These are phyloP conservation scores for Aspergillus thermomutatus DNA, from an alignment of 2,329 filamentous ascomycete genomes.

Conservation along the genomic window DNA sequence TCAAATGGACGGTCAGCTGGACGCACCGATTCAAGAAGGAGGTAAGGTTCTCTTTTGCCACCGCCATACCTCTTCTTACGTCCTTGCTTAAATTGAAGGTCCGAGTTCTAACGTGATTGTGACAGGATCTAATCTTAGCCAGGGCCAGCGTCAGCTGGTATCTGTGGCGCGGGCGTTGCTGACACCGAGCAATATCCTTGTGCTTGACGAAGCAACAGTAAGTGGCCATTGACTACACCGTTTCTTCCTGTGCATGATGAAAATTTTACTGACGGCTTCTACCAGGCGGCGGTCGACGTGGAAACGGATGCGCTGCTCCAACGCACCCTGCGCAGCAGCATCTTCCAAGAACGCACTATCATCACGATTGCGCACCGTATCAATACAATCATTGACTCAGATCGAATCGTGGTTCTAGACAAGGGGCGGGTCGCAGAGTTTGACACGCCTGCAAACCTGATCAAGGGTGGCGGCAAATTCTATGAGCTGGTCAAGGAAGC, in stretches of 20 bases:
- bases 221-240: slow-evolving; percentile 13
- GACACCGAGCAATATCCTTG: slow-evolving; percentile 93
- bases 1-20: slow-evolving; percentile 82
- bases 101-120: slow-evolving; percentile 11
- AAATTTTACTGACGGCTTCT: slow-evolving; percentile 15
- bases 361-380: slow-evolving; percentile 98
- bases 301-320: slow-evolving; percentile 66
- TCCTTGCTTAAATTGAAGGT: not conserved
- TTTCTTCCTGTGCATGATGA: slow-evolving; percentile 2
- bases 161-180: slow-evolving; percentile 90
- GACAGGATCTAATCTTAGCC: slow-evolving; percentile 88
- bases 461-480: slow-evolving; percentile 75
- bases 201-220: slow-evolving; percentile 94
- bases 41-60: slow-evolving; percentile 54
- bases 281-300: slow-evolving; percentile 63
- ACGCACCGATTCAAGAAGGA: slow-evolving; percentile 89
- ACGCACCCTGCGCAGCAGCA: slow-evolving; percentile 59
- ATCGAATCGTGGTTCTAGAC: slow-evolving; percentile 91
- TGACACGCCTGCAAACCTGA: slow-evolving; percentile 75
- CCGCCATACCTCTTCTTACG: slow-evolving; percentile 1
- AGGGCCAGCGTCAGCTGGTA: slow-evolving; percentile 90
- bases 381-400: slow-evolving; percentile 87
- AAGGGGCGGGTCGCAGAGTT: slow-evolving; percentile 89
- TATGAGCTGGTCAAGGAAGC: slow-evolving; percentile 90
- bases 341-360: slow-evolving; percentile 89